Evolutionary conservation across 2,329 filamentous ascomycete species (phyloP).

Genomic region (Arthroderma sp.): DNA sequence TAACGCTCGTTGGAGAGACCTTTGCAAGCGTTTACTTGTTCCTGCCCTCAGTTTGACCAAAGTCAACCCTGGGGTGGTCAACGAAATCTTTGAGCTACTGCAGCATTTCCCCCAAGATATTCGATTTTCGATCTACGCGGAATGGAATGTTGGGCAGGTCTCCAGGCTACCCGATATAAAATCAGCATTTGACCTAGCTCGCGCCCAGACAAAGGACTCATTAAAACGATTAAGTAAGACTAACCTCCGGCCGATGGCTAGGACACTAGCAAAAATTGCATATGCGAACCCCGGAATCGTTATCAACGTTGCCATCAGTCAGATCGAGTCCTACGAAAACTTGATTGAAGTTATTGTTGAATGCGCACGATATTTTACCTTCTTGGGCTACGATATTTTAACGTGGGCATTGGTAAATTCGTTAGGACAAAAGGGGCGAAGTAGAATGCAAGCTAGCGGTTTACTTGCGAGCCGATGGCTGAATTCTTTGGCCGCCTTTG

Average conservation of each 20-base stretch:
- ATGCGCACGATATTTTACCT: conserved; percentile 86
- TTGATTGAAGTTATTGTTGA: conserved; percentile 91
- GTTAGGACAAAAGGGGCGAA: conserved; percentile 46
- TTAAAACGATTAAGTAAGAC: conserved; percentile 83
- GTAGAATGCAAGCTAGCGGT: conserved; percentile 51
- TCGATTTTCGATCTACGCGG: conserved; percentile 80
- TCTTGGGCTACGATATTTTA: conserved; percentile 82
- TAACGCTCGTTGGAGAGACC: conserved; percentile 64
- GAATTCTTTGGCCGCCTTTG: conserved; percentile 77
- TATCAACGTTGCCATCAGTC: conserved; percentile 75
- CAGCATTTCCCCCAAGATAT: conserved; percentile 62
- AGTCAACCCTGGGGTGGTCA: conserved; percentile 69
- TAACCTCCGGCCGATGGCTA: conserved; percentile 75
- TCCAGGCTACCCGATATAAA: conserved; percentile 68
- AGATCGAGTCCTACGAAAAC: conserved; percentile 90
- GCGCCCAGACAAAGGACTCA: conserved; percentile 67
- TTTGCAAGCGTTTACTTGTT: conserved; percentile 72
- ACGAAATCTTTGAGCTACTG: conserved; percentile 75
- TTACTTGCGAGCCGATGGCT: conserved; percentile 84
- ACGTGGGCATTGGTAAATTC: conserved; percentile 81
- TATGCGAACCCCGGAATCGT: conserved; percentile 83
- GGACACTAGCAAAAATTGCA: conserved; percentile 81
- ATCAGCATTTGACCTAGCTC: conserved; percentile 63
- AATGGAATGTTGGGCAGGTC: conserved; percentile 75
- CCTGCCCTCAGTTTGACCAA: conserved; percentile 79